Conservation (phyloP, 495 filamentous ascomycete species). For the Aspergillus heteromorphus region DNA sequence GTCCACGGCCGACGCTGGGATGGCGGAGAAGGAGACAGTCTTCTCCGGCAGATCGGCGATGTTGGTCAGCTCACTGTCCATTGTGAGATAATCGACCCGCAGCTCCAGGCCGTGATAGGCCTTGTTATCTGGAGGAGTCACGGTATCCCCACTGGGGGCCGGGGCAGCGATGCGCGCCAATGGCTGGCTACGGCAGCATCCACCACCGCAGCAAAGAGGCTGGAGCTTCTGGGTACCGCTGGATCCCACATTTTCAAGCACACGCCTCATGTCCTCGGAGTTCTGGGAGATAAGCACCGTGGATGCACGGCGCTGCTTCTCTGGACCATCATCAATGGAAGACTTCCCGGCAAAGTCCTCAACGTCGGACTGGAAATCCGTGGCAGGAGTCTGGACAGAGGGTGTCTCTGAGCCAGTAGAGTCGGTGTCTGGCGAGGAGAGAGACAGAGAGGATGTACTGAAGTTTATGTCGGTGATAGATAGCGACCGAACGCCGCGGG, state of each 20-base stretch:
- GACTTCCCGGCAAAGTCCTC: slow-evolving; percentile 29
- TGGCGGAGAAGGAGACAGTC: slow-evolving; percentile 59
- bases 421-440: slow-evolving; percentile 34
- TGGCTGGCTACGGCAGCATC: slow-evolving; percentile 73
- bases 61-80: slow-evolving; percentile 62
- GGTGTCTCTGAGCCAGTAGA: slow-evolving; percentile 41
- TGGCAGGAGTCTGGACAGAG: slow-evolving; percentile 38
- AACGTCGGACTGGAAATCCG: slow-evolving; percentile 46
- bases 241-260: slow-evolving; percentile 44
- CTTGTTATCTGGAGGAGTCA: slow-evolving; percentile 70
- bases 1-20: slow-evolving; percentile 33
- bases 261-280: slow-evolving; percentile 65
- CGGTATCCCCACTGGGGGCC: slow-evolving; percentile 49
- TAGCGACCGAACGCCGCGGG: slow-evolving; percentile 35
- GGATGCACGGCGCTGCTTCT: slow-evolving; percentile 63
- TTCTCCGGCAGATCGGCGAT: slow-evolving; percentile 66
- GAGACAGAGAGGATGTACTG: slow-evolving; percentile 25
- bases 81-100: slow-evolving; percentile 65
- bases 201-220: slow-evolving; percentile 82
- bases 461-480: slow-evolving; percentile 39
- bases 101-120: slow-evolving; percentile 75
- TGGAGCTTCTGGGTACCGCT: slow-evolving; percentile 48
- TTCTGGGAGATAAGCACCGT: slow-evolving; percentile 75
- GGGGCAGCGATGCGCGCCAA: slow-evolving; percentile 40
- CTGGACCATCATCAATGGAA: slow-evolving; percentile 13